These are phyloP conservation scores for Pontederia crassipes DNA, from an alignment of 176 grass and related monocot species.

Conservation along the genomic window DNA sequence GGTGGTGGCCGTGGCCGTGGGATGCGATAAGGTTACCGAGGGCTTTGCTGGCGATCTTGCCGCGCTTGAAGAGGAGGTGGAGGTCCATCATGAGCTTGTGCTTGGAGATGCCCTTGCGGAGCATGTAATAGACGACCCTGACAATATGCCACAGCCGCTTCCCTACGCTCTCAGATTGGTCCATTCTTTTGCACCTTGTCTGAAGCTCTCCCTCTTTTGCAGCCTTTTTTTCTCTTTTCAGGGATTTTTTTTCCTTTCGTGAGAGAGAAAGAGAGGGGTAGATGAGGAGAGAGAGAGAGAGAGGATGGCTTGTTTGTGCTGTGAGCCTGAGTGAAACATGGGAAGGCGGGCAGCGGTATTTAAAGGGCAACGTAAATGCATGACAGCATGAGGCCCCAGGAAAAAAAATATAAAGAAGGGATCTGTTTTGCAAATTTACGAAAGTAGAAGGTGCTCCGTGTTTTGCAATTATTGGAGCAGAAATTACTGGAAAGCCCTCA, in stretches of 20 bases:
- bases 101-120: conserved; percentile 63
- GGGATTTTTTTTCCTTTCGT: neutral
- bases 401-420: neutral
- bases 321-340: neutral
- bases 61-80: conserved; percentile 55
- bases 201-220: neutral
- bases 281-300: neutral
- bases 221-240: conserved; percentile 3
- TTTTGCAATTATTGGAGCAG: neutral
- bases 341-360: neutral
- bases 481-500: conserved; percentile 9
- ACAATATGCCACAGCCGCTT: conserved; percentile 60
- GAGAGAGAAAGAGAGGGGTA: neutral
- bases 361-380: neutral
- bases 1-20: conserved; percentile 22
- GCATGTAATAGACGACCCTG: conserved; percentile 62
- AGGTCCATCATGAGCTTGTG: conserved; percentile 73
- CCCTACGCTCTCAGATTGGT: conserved; percentile 21
- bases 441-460: neutral
- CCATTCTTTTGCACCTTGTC: neutral
- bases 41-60: conserved; percentile 84
- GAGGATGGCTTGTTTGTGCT: neutral
- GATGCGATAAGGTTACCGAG: conserved; percentile 41
- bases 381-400: neutral
- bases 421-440: neutral